A percentile compares a stretch with the other conserved stretches of the same genome.
Conservation (phyloP, 805 yeast genomes). For the Wickerhamomyces ciferrii region DNA sequence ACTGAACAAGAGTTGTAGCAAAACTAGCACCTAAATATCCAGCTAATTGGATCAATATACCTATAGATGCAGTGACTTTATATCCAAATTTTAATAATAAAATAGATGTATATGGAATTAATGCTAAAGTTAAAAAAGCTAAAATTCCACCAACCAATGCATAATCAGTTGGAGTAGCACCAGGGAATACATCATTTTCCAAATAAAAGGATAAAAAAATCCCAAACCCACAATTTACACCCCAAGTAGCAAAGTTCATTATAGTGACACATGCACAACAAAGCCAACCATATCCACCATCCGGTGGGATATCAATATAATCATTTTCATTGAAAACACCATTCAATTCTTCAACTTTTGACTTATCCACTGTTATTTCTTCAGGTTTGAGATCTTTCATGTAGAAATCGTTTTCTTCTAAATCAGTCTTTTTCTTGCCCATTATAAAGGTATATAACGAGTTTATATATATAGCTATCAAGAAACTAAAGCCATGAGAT, state of each 20-base stretch:
- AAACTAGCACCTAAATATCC: conserved; percentile 50
- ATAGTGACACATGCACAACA: conserved; percentile 29
- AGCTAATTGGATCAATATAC: conserved; percentile 35
- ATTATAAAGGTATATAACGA: no score
- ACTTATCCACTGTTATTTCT: no score
- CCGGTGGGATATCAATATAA: conserved; percentile 35
- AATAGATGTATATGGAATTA: conserved; percentile 43
- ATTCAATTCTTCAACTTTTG: background rate
- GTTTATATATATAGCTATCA: no score
- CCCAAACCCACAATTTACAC: conserved; percentile 45
- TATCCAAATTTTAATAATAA: conserved; percentile 39
- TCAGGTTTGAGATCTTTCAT: background rate
- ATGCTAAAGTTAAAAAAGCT: conserved; percentile 43
- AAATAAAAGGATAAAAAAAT: conserved; percentile 47
- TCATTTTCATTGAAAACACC: conserved; percentile 23
- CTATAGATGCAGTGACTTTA: conserved; percentile 30
- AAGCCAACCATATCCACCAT: conserved; percentile 48
- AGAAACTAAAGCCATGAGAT: no score
- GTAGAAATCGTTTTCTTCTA: no score
- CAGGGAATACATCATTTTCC: conserved; percentile 34
- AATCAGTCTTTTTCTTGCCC: no score
- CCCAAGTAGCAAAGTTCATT: conserved; percentile 25
- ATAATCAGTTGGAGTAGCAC: conserved; percentile 45
- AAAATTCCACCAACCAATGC: conserved; percentile 53
- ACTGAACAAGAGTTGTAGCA: conserved; percentile 42